These are phyloP conservation scores for Macroventuria anomochaeta DNA, from an alignment of 2,329 filamentous ascomycete species.

Conservation along the genomic window DNA sequence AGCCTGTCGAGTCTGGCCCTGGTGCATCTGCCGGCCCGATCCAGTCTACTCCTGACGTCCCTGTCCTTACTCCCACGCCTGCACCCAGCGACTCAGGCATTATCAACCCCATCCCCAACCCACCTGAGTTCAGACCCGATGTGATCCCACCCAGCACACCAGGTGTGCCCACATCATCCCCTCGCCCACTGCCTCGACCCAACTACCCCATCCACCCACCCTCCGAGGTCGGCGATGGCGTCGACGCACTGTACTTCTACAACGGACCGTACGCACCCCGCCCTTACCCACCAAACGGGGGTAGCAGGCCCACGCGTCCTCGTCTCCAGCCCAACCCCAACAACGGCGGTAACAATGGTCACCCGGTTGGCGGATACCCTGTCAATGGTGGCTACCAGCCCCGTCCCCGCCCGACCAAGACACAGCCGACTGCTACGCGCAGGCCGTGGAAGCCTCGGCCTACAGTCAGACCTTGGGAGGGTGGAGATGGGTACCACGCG, in stretches of 20 bases:
- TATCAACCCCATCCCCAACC: no score
- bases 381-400: not conserved
- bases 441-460: conserved; percentile 12
- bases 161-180: not conserved
- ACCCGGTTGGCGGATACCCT: no score
- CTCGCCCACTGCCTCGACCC: not conserved
- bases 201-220: conserved; percentile 9
- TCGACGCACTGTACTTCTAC: conserved; percentile 21
- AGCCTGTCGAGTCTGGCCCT: no score
- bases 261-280: not conserved
- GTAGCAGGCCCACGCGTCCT: not conserved
- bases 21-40: no score
- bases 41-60: no score
- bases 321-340: not conserved
- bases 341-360: not conserved
- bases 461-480: conserved; percentile 2
- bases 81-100: no score
- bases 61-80: no score
- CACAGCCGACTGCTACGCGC: not conserved
- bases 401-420: not conserved
- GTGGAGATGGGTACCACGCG: not conserved
- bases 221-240: conserved; percentile 21
- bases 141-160: no score
- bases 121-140: no score
- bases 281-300: not conserved